Base-by-base conservation (phyloP, 2,329 filamentous ascomycete species). In the Pleomassaria siparia region DNA sequence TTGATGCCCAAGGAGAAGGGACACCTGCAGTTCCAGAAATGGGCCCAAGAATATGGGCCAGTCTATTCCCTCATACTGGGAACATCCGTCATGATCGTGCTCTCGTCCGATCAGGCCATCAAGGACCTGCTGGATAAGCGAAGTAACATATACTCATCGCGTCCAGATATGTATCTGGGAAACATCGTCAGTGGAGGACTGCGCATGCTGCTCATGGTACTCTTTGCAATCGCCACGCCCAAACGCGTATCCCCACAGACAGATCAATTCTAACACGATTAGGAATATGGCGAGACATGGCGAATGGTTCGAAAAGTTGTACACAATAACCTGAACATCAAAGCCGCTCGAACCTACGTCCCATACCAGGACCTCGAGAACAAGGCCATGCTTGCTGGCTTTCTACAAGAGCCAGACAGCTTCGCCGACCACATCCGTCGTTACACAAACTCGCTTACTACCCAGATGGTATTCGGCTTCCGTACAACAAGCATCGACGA, bases 321-420 rank as follows among this genome's bases (percentile, higher is more conserved):
- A 3, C 57, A 60, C 40, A 30, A 56, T 2, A 36, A 56, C 4
- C 30, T 63, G 11, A 60, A 56, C 40, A 48, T 57, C 32, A 47
- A 39, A 11, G 57, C 48, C 1, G 49, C 51, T 4, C 40, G 22
- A 10, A 41, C 44, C 15, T 63, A 60, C 40, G 33, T 60, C 16
- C 76, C 79, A 0, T 82, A 82, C 54, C 80, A 83, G 54, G 72
- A 77, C 47, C 71, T 82, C 5, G 80, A 83, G 59, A 80, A 76
- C 62, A 77, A 76, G 55, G 72, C 76, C 46, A 78, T 83, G 78
- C 63, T 81, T 29, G 49, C 66, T 40, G 75, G 76, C 10, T 60
- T 83, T 18, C 56, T 82, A 2, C 70, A 75, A 0, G 46, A 63
- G 13, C 78, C 78, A 0, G 53, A 71, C 0, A 49, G 66, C 1